A percentile compares a stretch with the other conserved stretches of the same genome.
These are phyloP conservation scores for Plectosphaerella sp. DNA, from an alignment of 2,329 filamentous ascomycete species.

Conservation along the genomic window DNA sequence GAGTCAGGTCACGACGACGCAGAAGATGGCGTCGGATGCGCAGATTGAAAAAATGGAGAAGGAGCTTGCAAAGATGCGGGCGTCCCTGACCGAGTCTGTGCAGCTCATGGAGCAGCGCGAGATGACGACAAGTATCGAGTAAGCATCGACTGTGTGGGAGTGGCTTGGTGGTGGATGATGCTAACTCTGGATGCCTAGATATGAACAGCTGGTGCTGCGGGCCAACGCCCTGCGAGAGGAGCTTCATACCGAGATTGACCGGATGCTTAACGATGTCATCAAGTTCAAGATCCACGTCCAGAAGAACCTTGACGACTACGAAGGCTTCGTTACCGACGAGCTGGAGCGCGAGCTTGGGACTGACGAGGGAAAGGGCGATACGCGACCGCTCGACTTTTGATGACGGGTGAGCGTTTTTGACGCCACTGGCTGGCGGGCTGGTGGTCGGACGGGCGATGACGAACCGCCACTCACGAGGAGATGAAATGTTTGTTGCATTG, in stretches of 20 bases:
- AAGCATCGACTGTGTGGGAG: slow-evolving; percentile 28
- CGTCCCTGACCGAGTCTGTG: slow-evolving; percentile 76
- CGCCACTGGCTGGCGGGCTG: no score
- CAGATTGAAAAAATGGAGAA: slow-evolving; percentile 99
- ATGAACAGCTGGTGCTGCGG: slow-evolving; percentile 84
- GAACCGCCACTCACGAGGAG: neutral
- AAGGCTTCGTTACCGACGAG: slow-evolving; percentile 88
- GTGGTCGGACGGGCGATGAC: neutral
- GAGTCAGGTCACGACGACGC: slow-evolving; percentile 61
- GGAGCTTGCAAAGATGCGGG: slow-evolving; percentile 89
- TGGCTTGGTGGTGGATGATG: neutral
- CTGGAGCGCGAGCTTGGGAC: slow-evolving; percentile 79
- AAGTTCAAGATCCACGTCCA: slow-evolving; percentile 98
- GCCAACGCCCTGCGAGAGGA: slow-evolving; percentile 87
- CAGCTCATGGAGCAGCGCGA: slow-evolving; percentile 91
- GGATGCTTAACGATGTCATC: slow-evolving; percentile 94
- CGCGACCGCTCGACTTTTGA: slow-evolving; percentile 43
- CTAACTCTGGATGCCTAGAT: slow-evolving; percentile 43
- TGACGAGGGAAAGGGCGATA: slow-evolving; percentile 53
- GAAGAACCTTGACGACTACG: slow-evolving; percentile 87
- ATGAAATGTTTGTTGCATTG: no score
- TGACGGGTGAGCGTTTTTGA: neutral
- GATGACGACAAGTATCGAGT: slow-evolving; percentile 96
- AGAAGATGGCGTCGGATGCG: slow-evolving; percentile 83
- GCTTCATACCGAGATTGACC: slow-evolving; percentile 94